Base-by-base conservation (phyloP, 2,329 filamentous ascomycete genomes). In the Beauveria sp. region DNA sequence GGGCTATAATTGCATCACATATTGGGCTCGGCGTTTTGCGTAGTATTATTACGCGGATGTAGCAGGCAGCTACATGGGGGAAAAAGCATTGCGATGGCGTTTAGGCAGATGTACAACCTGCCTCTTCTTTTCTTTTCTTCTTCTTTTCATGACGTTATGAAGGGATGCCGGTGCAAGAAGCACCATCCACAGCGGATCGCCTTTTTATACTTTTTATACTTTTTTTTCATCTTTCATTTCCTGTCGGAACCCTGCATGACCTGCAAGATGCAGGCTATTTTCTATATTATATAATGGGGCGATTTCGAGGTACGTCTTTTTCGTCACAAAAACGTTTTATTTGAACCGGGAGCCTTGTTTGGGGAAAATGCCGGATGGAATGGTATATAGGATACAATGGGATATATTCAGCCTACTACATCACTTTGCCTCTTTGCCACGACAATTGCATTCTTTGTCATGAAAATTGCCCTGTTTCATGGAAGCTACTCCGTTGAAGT, bases 1-100 rank as follows among this genome's bases (percentile, higher is more conserved):
- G 74, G 74, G 24, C 72, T 62, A 52, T 62, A 52, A 46, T 4
- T 49, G 24, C 40, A 57, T 47, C 12, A 26, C 14, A 42, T n/a
- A 49, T 18, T 26, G 42, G 43, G 43, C 20, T 56, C 43, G 47
- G 45, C 54, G 46, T 30, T 47, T 53, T 54, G 16, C 16, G 34
- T 38, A 12, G 5, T 14, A 55, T 51, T 20, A 34, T 26, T 38
- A 22, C 20, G 20, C 20, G 42, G 51, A 51, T 43, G 50, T 47
- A 46, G 42, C 26, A 43, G 34, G 26, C 30, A 16, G 16, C 49
- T 45, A n/a, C 34, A 24, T 3, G 40, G 38, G 24, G 20, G 8
- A 50, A 54, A 52, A 60, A 60, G 58, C 58, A 60, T 60, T 52
- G 50, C 58, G 45, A 62, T 54, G 51, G 52, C 46, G 53, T 62